Conservation (phyloP, 371 early-diverging fungal species). For the Apophysomyces variabilis region DNA sequence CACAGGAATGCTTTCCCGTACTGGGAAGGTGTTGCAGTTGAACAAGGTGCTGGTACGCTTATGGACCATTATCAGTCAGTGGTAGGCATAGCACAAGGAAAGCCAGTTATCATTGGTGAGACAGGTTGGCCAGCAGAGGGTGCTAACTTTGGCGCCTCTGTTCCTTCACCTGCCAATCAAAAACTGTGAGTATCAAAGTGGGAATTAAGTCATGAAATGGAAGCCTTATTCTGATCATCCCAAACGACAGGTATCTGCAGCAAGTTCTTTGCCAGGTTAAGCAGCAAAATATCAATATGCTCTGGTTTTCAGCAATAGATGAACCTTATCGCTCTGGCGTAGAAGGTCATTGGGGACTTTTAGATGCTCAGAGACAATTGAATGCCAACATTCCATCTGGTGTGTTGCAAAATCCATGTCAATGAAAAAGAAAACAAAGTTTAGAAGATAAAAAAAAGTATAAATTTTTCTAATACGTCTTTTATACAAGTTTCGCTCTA, state of each 20-base stretch:
- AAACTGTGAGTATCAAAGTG: slow-evolving; percentile 31
- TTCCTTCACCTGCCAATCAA: slow-evolving; percentile 57
- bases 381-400: neutral
- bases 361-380: slow-evolving; percentile 25
- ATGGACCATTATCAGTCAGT: slow-evolving; percentile 54
- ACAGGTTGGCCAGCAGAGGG: slow-evolving; percentile 73
- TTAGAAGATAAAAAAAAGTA: neutral
- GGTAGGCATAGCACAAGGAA: slow-evolving; percentile 43
- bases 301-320: slow-evolving; percentile 68
- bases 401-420: neutral
- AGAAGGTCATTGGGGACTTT: slow-evolving; percentile 64
- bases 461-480: neutral
- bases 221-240: neutral
- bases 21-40: slow-evolving; percentile 66
- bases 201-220: neutral
- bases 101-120: slow-evolving; percentile 65
- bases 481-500: neutral
- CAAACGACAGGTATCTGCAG: slow-evolving; percentile 23
- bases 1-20: slow-evolving; percentile 67
- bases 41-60: slow-evolving; percentile 49
- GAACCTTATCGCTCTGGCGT: slow-evolving; percentile 63
- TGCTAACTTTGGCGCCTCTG: slow-evolving; percentile 48
- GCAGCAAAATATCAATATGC: slow-evolving; percentile 50
- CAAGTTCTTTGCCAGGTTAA: slow-evolving; percentile 52
- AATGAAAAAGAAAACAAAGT: neutral